Evolutionary conservation across 768 basidiomycete genomes (phyloP), one percentile per base, ranked within the genome.

Genomic region (Panaeolus papilionaceus): DNA sequence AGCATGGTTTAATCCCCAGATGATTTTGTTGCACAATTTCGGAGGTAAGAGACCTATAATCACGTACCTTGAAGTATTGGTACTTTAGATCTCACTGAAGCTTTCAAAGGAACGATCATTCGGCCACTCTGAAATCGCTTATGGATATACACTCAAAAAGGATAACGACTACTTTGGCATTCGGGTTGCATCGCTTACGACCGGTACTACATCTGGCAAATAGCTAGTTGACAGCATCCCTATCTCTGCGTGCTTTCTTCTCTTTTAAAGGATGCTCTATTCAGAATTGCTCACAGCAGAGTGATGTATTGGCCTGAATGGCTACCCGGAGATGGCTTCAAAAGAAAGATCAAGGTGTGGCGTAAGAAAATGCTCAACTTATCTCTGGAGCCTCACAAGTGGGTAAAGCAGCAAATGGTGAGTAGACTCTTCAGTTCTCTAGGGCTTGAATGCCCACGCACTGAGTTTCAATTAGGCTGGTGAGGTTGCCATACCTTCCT

Each of bases 281-380:
- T 33, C 33, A 33, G 5, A 44, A 16, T 6, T 16, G 23, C 23
- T 44, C 14, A 44, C 42, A 14, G 5, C 20, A 23, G 23, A 49
- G 47, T 49, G 20, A 49, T 9, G 20, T 49, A 23, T 20, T 49
- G 47, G 47, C 47, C 47, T 49, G 47, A 49, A 49, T 49, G 47
- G 47, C 47, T 49, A 3, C 20, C 47, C 8, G 47, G 47, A 23
- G 47, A n/a, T 9, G 47, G 47, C 3, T 49, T 49, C 7, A 49
- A 49, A 20, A 49, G 8, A 6, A 6, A 49, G 20, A n/a, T 23
- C 5, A 20, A 20, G 47, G 7, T 8, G 20, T 49, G 47, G 47
- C 16, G 47, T 20, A 6, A 49, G 3, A 20, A 49, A 7, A 49
- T 49, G 20, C 20, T 23, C 16, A 18, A 6, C 20, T 8, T 23